Conservation (phyloP, 1,284 basidiomycete species). For the Hortiboletus rubellus region DNA sequence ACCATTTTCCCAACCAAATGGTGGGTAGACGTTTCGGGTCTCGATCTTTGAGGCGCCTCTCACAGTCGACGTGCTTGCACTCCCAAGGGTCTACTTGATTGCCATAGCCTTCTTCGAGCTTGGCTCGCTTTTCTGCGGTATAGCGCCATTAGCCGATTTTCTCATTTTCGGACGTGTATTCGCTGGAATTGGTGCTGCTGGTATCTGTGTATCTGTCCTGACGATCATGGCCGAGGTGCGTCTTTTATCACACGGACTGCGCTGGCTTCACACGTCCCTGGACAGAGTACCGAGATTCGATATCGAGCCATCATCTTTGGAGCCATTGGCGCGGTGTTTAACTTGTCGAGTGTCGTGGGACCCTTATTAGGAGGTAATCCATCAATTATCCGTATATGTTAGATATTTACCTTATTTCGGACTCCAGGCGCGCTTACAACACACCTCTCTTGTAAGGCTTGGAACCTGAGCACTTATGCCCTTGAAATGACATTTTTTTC, state of each 20-base stretch:
- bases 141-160: slow-evolving; percentile 44
- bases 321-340: slow-evolving; percentile 13
- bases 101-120: slow-evolving; percentile 42
- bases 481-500: not conserved
- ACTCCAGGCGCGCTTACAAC: slow-evolving; percentile 13
- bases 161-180: slow-evolving; percentile 46
- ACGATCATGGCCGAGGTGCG: slow-evolving; percentile 14
- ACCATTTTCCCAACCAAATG: slow-evolving; percentile 16
- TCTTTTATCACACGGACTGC: not conserved
- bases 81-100: slow-evolving; percentile 32
- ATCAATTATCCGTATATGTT: not conserved
- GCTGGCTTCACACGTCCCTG: not conserved
- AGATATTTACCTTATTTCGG: not conserved
- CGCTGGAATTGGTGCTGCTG: slow-evolving; percentile 38
- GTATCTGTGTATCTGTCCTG: slow-evolving; percentile 18
- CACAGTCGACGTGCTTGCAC: not conserved
- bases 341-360: slow-evolving; percentile 15
- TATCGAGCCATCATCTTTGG: slow-evolving; percentile 13
- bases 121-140: slow-evolving; percentile 51
- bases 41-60: not conserved
- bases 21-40: slow-evolving; percentile 9
- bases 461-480: not conserved
- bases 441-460: slow-evolving; percentile 14
- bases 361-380: slow-evolving; percentile 16
- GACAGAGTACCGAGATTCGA: slow-evolving; percentile 10